Percentiles rank a stretch among this genome's conserved stretches.
Conservation (phyloP, 2,329 filamentous ascomycete species). For the Emericellopsis cladophorae region DNA sequence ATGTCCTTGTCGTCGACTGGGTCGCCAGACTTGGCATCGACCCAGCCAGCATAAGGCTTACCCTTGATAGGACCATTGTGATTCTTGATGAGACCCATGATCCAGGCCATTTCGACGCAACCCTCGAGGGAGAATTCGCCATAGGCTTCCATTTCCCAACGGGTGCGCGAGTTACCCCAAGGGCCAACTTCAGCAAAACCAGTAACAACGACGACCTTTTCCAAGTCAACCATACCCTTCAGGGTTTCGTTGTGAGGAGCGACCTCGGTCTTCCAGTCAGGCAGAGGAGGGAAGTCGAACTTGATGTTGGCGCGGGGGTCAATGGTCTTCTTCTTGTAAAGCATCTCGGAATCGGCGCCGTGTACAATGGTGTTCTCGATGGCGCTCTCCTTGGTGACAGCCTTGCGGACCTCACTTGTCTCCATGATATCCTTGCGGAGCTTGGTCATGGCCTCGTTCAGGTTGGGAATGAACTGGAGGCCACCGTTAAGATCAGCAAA, state of each 20-base stretch:
- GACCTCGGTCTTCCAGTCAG: constrained; percentile 84
- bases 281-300: constrained; percentile 83
- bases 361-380: constrained; percentile 97
- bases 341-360: constrained; percentile 77
- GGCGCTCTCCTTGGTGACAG: constrained; percentile 88
- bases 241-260: constrained; percentile 78
- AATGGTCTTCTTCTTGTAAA: constrained; percentile 90
- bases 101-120: constrained; percentile 98
- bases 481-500: constrained; percentile 97
- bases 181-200: constrained; percentile 93
- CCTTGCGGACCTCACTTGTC: constrained; percentile 83
- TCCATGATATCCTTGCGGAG: constrained; percentile 91
- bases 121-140: constrained; percentile 96
- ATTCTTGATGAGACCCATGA: constrained; percentile 99
- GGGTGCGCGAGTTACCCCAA: constrained; percentile 95
- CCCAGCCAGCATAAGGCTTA: constrained; percentile 92
- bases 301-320: constrained; percentile 96
- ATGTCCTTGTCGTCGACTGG: constrained; percentile 97
- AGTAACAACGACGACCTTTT: constrained; percentile 95
- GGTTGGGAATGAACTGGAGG: constrained; percentile 90
- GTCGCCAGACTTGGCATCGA: constrained; percentile 86
- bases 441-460: constrained; percentile 88
- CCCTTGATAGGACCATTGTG: constrained; percentile 95
- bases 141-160: constrained; percentile 98
- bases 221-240: constrained; percentile 94